These are phyloP conservation scores for Alopecurus myosuroides DNA, from an alignment of 176 grass and related monocot species.

Conservation along the genomic window DNA sequence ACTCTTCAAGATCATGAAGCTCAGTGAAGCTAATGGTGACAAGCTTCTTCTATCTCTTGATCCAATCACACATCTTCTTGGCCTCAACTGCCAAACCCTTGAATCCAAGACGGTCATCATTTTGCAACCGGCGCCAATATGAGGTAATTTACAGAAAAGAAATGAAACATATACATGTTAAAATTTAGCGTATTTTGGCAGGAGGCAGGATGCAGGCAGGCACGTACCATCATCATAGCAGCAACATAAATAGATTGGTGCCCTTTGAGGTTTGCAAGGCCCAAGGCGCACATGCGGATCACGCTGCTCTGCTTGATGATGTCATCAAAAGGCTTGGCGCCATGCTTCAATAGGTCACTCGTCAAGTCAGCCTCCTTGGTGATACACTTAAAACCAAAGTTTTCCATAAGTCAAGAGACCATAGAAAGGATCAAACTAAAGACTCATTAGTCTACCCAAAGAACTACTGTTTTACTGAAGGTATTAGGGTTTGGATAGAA, in stretches of 20 bases:
- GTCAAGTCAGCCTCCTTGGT: not conserved
- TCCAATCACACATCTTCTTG: not conserved
- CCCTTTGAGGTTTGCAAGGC: not conserved
- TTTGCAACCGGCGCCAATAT: not conserved
- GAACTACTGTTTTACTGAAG: not conserved
- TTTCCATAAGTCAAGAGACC: not conserved
- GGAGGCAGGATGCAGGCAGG: not conserved
- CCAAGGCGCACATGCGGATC: not conserved
- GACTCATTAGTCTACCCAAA: not conserved
- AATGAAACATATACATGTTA: not conserved
- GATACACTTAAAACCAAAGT: conserved; percentile 9
- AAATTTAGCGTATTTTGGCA: not conserved
- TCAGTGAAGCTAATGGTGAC: not conserved
- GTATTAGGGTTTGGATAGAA: not conserved
- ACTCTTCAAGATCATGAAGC: not conserved
- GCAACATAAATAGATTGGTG: not conserved
- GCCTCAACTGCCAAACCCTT: not conserved
- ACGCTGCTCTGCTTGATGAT: conserved; percentile 7
- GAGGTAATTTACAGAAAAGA: not conserved
- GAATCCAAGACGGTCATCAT: not conserved
- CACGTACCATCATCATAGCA: conserved; percentile 5
- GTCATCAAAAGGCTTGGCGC: not conserved
- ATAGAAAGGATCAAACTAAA: not conserved
- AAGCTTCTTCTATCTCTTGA: not conserved
- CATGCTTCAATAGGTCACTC: not conserved